Evolutionary conservation across 148 eudicot species (phyloP).

Genomic region (Vaccinium vitisidaea): DNA sequence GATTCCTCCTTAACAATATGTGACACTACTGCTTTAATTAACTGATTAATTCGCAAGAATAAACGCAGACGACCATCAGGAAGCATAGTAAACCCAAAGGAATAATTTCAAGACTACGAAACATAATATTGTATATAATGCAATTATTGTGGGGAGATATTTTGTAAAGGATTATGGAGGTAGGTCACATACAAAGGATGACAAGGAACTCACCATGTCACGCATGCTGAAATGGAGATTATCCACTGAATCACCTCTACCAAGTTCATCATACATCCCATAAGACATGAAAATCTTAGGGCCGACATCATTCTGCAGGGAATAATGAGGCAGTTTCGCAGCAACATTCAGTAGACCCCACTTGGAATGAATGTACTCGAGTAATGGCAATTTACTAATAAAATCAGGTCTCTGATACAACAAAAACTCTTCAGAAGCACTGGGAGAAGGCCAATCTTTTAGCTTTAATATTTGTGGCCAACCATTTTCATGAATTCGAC

Average conservation of each 20-base stretch:
- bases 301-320: slow-evolving; percentile 93
- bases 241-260: slow-evolving; percentile 64
- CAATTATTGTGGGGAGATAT: background rate
- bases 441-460: slow-evolving; percentile 98
- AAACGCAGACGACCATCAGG: background rate
- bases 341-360: slow-evolving; percentile 97
- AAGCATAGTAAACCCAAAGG: background rate
- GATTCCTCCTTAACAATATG: background rate
- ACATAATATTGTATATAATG: background rate
- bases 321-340: slow-evolving; percentile 92
- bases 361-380: slow-evolving; percentile 93
- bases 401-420: slow-evolving; percentile 93
- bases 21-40: background rate
- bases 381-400: slow-evolving; percentile 77
- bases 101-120: background rate
- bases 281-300: slow-evolving; percentile 82
- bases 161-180: background rate
- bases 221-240: slow-evolving; percentile 86
- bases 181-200: slow-evolving; percentile 13
- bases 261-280: slow-evolving; percentile 69
- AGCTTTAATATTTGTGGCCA: slow-evolving; percentile 70
- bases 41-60: background rate
- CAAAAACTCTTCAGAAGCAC: slow-evolving; percentile 92
- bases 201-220: slow-evolving; percentile 66
- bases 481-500: slow-evolving; percentile 66